Percentiles rank a stretch among this genome's conserved stretches.
These are phyloP conservation scores for Serendipita indica DNA, from an alignment of 768 basidiomycete species.

Conservation along the genomic window DNA sequence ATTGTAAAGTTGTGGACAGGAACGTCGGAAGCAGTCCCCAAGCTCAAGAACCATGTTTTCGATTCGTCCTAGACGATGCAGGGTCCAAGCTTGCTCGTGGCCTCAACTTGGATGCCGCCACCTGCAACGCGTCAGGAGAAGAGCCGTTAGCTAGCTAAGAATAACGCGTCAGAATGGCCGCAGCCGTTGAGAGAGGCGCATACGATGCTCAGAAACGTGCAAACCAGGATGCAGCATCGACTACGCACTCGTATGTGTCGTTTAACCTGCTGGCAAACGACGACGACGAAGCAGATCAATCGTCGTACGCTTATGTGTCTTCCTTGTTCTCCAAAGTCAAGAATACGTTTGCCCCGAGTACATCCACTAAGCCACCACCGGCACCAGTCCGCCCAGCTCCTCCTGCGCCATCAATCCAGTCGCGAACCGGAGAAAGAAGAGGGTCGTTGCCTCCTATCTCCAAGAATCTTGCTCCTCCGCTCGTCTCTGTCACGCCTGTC, in stretches of 20 bases:
- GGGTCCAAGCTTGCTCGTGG: too few species aligned
- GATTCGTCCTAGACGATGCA: too few species aligned
- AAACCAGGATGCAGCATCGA: too few species aligned
- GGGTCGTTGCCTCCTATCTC: constrained; percentile 37
- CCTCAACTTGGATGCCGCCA: too few species aligned
- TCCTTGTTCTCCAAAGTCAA: constrained; percentile 71
- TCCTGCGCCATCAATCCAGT: constrained; percentile 24
- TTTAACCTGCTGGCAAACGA: too few species aligned
- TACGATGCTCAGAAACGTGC: too few species aligned
- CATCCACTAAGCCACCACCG: constrained; percentile 5
- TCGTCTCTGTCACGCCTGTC: constrained; percentile 74
- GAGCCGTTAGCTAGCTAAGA: too few species aligned
- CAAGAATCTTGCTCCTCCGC: constrained; percentile 55
- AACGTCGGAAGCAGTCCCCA: too few species aligned
- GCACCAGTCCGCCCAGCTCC: background rate
- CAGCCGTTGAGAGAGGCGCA: background rate
- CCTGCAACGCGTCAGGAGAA: too few species aligned
- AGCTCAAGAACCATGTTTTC: too few species aligned
- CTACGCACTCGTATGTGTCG: too few species aligned
- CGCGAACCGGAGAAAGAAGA: background rate
- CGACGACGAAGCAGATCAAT: constrained; percentile 80
- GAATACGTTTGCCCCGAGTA: constrained; percentile 41
- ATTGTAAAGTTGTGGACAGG: too few species aligned
- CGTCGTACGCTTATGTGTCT: constrained; percentile 70
- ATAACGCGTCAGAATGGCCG: background rate